Evolutionary conservation across 306 rosid genomes (phyloP).

Genomic region (Oxytropis ochrocephala): DNA sequence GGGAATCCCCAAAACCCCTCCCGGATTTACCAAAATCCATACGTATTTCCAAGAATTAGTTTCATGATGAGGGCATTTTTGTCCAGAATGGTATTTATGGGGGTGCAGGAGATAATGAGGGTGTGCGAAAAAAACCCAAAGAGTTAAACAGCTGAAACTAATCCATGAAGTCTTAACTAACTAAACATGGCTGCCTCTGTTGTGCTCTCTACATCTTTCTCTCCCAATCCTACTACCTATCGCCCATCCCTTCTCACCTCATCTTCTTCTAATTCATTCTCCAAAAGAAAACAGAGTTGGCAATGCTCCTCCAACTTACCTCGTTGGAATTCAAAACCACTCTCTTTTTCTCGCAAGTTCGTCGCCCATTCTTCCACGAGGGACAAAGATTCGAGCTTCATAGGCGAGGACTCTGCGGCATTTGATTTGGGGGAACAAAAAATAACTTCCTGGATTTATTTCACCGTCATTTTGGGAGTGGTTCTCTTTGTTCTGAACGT

Average conservation of each 20-base stretch:
- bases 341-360: slow-evolving; percentile 5
- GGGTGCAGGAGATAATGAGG: too few relatives aligned
- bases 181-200: slow-evolving; percentile 32
- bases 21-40: too few relatives aligned
- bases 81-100: too few relatives aligned
- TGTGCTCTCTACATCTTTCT: slow-evolving; percentile 24
- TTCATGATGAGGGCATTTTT: too few relatives aligned
- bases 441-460: slow-evolving; percentile 60
- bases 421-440: slow-evolving; percentile 60
- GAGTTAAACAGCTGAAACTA: neutral
- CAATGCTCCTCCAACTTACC: neutral
- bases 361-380: slow-evolving; percentile 24
- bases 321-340: neutral
- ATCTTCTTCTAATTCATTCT: neutral
- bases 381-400: slow-evolving; percentile 2
- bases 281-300: neutral
- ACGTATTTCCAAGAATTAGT: too few relatives aligned
- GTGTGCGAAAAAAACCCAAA: too few relatives aligned
- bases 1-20: too few relatives aligned
- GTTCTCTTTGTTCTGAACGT: slow-evolving; percentile 55
- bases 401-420: slow-evolving; percentile 71
- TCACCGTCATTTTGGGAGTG: slow-evolving; percentile 49
- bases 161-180: too few relatives aligned
- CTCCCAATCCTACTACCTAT: slow-evolving; percentile 3
- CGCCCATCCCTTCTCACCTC: neutral